Conservation (phyloP, 306 rosid species). For the Boehmeria nivea region DNA sequence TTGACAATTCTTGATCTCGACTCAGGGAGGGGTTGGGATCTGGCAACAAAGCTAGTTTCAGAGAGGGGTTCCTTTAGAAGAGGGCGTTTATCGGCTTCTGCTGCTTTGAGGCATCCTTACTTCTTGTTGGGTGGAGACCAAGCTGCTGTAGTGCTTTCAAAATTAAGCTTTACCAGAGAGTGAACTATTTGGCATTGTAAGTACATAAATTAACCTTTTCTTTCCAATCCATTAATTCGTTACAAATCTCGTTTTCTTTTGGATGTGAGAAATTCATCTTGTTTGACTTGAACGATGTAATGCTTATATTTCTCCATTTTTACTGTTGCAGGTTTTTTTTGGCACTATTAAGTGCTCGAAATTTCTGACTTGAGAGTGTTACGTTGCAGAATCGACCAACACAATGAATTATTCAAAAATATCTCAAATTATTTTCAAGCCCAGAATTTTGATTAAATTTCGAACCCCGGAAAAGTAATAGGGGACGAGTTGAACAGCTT, state of each 20-base stretch:
- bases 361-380: too few relatives aligned
- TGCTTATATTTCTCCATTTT: neutral
- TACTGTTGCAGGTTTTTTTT: too few relatives aligned
- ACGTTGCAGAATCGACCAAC: too few relatives aligned
- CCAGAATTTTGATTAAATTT: neutral
- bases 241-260: too few relatives aligned
- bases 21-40: conserved; percentile 90
- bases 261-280: too few relatives aligned
- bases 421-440: too few relatives aligned
- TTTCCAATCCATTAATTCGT: neutral
- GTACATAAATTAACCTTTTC: conserved; percentile 8
- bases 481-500: neutral
- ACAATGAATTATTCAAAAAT: too few relatives aligned
- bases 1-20: conserved; percentile 69
- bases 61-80: conserved; percentile 66
- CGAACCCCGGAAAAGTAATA: neutral
- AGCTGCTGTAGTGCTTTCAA: conserved; percentile 88
- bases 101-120: conserved; percentile 87
- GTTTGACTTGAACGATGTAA: neutral
- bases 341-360: too few relatives aligned
- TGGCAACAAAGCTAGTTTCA: conserved; percentile 68
- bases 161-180: conserved; percentile 50
- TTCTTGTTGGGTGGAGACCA: conserved; percentile 88
- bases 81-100: conserved; percentile 75
- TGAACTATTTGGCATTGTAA: conserved; percentile 31